Evolutionary conservation across 2,329 filamentous ascomycete genomes (phyloP), one percentile per base, ranked within the genome.

Genomic region (Fusarium cicatricum): DNA sequence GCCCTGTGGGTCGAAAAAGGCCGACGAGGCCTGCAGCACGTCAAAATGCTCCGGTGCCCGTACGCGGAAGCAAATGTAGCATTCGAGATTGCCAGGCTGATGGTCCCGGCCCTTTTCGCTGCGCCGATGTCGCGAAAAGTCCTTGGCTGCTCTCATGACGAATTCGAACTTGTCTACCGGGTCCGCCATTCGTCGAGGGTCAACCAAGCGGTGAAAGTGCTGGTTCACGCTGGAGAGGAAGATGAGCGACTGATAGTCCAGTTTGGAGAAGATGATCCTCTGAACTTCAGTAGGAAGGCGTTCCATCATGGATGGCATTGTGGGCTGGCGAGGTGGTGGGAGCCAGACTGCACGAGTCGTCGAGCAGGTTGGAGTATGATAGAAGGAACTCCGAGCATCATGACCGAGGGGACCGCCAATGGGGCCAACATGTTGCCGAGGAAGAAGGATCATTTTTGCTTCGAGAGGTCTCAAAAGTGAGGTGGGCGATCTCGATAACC

Each of bases 191-290:
- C 45, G 55, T 40, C 68, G 71, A 3, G 76, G 74, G 23, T 75
- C 60, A 42, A 78, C 66, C 5, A 60, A 56, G 28, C 57, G 66
- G 50, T 76, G 61, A 52, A 77, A 74, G 55, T 72, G 68, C 29
- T 69, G 67, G 51, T 73, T 78, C 62, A 68, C 68, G 17, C 70
- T 72, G 2, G 75, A 78, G 6, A 78, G 65, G 46, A 72, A 68
- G 38, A 78, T 78, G 28, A 78, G 70, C n/a, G 74, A 69, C 56
- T 76, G 72, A 40, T 78, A 78, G 60, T 77, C 75, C n/a, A 78
- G 60, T 21, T 70, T 44, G 5, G 68, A 70, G 46, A 72, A 72
- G 36, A 78, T 65, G 29, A 74, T 70, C 2, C 58, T 58, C 33
- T 73, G 72, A 11, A 78, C 49, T 45, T 74, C 71, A 15, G 44